Evolutionary conservation across 768 basidiomycete genomes (phyloP).

Genomic region (Hericium coralloides): DNA sequence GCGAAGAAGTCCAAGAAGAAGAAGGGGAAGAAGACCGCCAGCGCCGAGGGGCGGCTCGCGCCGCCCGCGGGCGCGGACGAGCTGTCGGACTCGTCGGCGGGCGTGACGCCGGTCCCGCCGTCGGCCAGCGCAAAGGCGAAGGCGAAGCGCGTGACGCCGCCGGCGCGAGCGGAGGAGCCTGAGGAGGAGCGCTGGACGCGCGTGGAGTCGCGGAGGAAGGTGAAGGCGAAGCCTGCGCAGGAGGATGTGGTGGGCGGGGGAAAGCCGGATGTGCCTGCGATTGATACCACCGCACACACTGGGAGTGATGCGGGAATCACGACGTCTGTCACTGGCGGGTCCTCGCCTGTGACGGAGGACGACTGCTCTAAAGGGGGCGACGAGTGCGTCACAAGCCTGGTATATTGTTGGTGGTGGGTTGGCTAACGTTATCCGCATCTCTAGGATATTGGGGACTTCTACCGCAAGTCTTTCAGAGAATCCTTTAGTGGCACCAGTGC

Average conservation of each 20-base stretch:
- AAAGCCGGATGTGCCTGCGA: conserved; percentile 13
- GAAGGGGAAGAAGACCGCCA: conserved; percentile 20
- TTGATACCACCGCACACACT: conserved; percentile 19
- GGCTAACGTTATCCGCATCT: neutral
- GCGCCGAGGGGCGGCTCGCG: conserved; percentile 1
- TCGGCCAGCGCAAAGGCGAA: conserved; percentile 13
- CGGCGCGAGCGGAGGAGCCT: conserved; percentile 23
- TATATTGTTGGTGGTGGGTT: no score
- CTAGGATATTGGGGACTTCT: neutral
- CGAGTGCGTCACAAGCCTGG: no score
- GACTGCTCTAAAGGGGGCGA: conserved; percentile 9
- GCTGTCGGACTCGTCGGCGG: conserved; percentile 21
- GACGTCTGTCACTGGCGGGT: conserved; percentile 34
- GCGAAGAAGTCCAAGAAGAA: conserved; percentile 40
- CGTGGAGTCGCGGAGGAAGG: conserved; percentile 41
- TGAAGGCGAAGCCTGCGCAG: conserved; percentile 3
- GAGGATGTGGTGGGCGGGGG: neutral
- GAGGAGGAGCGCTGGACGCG: conserved; percentile 67
- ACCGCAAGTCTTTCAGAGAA: neutral
- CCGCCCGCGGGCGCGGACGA: conserved; percentile 11
- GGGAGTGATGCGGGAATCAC: conserved; percentile 45
- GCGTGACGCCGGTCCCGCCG: conserved; percentile 8
- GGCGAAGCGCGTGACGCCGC: conserved; percentile 26
- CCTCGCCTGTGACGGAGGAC: conserved; percentile 27
- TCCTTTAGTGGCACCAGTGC: conserved; percentile 64